A percentile compares a stretch with the other conserved stretches of the same genome.
phyloP scores from a whole-genome alignment of 352 stramenopile genomes.

The Pythium phragmiticola region DNA sequence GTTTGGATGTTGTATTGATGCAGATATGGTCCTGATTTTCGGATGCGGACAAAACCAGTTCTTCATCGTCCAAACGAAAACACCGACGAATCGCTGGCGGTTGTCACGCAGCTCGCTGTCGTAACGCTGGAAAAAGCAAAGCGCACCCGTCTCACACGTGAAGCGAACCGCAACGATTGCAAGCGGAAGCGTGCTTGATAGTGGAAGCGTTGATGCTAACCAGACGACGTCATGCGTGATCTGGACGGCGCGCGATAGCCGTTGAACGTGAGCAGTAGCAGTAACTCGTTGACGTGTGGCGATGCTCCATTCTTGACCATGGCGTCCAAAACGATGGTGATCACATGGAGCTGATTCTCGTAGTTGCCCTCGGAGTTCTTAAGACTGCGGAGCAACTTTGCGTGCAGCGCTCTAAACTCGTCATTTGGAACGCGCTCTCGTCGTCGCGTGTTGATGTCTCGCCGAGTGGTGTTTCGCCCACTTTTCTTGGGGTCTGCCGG shows the following conservation, averaged over 20 bases:
- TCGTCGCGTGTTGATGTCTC: slow-evolving; percentile 4
- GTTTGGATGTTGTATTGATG: neutral
- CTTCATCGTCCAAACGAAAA: slow-evolving; percentile 30
- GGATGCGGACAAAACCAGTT: slow-evolving; percentile 24
- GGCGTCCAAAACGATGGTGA: slow-evolving; percentile 68
- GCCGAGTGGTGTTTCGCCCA: neutral
- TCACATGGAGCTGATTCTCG: slow-evolving; percentile 60
- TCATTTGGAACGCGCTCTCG: slow-evolving; percentile 10
- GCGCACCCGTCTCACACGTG: neutral
- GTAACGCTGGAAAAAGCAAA: slow-evolving; percentile 16
- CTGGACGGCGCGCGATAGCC: slow-evolving; percentile 41
- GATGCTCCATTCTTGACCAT: slow-evolving; percentile 75
- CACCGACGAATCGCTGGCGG: slow-evolving; percentile 21
- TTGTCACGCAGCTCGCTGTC: neutral
- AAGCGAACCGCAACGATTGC: neutral
- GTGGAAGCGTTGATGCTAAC: neutral
- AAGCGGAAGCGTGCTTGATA: slow-evolving; percentile 18
- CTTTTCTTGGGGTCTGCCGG: neutral
- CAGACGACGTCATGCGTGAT: slow-evolving; percentile 1
- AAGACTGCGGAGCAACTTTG: slow-evolving; percentile 36
- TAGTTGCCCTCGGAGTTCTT: slow-evolving; percentile 47
- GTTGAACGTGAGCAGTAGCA: slow-evolving; percentile 80
- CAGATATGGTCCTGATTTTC: slow-evolving; percentile 29
- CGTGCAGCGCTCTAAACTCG: slow-evolving; percentile 15
- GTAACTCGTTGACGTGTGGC: slow-evolving; percentile 61